Percentiles rank a stretch among this genome's conserved stretches.
Evolutionary conservation across 306 rosid species (phyloP).

Genomic region (Ochetophila trinervis): DNA sequence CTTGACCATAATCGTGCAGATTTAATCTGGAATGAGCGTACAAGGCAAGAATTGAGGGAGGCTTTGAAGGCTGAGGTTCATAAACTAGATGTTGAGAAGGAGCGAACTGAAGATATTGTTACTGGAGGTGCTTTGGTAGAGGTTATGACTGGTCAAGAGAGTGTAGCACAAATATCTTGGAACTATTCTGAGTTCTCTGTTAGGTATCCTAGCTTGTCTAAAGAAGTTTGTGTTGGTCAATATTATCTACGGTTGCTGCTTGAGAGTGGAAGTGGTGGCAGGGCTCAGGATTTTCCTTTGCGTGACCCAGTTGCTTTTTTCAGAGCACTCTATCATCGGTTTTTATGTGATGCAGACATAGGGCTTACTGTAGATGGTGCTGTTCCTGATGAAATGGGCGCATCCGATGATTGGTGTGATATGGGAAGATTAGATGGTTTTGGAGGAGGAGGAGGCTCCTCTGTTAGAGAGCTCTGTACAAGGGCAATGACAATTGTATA

Average conservation of each 20-base stretch:
- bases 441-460: conserved; percentile 98
- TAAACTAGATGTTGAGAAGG: conserved; percentile 95
- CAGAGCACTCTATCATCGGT: conserved; percentile 92
- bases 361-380: conserved; percentile 98
- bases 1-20: conserved; percentile 99
- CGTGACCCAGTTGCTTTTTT: conserved; percentile 96
- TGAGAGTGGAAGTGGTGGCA: conserved; percentile 89
- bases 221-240: conserved; percentile 99
- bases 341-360: conserved; percentile 94
- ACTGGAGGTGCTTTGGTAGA: conserved; percentile 66
- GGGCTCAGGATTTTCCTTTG: conserved; percentile 95
- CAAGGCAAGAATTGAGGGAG: conserved; percentile 96
- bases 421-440: conserved; percentile 98
- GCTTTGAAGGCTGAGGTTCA: conserved; percentile 96
- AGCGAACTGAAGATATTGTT: conserved; percentile 96
- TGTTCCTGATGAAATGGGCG: conserved; percentile 97
- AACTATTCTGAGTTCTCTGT: conserved; percentile 91
- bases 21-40: conserved; percentile 99
- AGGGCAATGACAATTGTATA: conserved; percentile 98
- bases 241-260: conserved; percentile 93
- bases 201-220: conserved; percentile 90
- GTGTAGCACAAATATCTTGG: conserved; percentile 89
- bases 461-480: conserved; percentile 98
- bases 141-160: conserved; percentile 56
- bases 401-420: conserved; percentile 99